phyloP scores from a whole-genome alignment of 2,329 filamentous ascomycete genomes.

The Plectosphaerella cucumerina region DNA sequence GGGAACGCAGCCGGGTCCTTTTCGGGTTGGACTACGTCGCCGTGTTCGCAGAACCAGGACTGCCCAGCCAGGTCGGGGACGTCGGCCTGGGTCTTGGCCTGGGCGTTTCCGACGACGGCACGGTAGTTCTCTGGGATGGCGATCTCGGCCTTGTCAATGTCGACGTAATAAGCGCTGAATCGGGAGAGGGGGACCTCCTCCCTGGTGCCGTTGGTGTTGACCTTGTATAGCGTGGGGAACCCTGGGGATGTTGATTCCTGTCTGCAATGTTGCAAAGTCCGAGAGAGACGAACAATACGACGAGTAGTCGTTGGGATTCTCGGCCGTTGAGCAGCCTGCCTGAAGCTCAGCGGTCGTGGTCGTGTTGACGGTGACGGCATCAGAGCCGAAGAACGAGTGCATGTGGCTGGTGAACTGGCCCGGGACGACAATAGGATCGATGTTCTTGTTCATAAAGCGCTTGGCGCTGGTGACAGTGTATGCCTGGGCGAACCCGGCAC shows the following conservation, averaged over 20 bases:
- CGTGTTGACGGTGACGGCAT: conserved; percentile 23
- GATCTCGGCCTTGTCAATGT: conserved; percentile 35
- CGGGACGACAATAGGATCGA: conserved; percentile 25
- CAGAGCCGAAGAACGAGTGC: conserved; percentile 31
- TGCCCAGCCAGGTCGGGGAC: conserved; percentile 13
- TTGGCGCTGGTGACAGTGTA: conserved; percentile 17
- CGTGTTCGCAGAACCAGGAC: conserved; percentile 26
- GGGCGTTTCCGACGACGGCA: conserved; percentile 34
- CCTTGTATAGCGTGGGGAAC: conserved; percentile 36
- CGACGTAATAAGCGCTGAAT: conserved; percentile 42
- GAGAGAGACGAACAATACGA: conserved; percentile 31
- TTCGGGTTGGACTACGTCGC: conserved; percentile 6
- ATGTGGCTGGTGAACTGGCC: conserved; percentile 24
- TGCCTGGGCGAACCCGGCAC: conserved; percentile 12
- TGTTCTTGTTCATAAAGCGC: conserved; percentile 26
- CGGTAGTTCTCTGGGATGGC: conserved; percentile 38
- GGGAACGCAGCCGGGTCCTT: conserved; percentile 23
- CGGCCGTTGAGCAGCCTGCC: conserved; percentile 35
- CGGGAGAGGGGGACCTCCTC: conserved; percentile 24
- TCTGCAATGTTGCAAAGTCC: not conserved
- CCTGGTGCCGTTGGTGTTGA: conserved; percentile 23
- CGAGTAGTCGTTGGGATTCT: conserved; percentile 43
- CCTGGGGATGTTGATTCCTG: conserved; percentile 7
- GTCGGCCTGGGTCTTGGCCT: conserved; percentile 21
- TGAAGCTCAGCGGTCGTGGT: conserved; percentile 26